Evolutionary conservation across 495 filamentous ascomycete species (phyloP).

Genomic region (Trichoderma virens): DNA sequence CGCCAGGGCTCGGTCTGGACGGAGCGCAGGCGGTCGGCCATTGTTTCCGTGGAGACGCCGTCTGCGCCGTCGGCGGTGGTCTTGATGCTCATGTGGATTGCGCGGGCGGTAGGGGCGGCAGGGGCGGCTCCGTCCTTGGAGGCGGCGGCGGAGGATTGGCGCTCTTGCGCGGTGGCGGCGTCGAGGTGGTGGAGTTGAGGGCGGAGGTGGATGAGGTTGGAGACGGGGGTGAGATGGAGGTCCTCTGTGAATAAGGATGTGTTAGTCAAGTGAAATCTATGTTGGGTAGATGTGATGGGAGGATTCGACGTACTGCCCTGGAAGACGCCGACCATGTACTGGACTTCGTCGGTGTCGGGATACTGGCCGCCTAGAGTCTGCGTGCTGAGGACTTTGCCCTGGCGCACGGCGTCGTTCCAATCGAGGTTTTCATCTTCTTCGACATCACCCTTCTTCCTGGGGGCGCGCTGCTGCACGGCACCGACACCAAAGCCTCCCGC

Average conservation of each 20-base stretch:
- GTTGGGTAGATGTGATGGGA: background rate
- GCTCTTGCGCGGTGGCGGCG: constrained; percentile 36
- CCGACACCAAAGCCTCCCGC: constrained; percentile 41
- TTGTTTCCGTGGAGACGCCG: constrained; percentile 35
- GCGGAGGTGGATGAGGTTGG: constrained; percentile 36
- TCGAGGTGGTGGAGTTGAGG: constrained; percentile 42
- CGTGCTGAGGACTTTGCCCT: constrained; percentile 34
- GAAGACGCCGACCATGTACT: constrained; percentile 43
- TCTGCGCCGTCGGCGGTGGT: constrained; percentile 30
- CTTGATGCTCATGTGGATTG: constrained; percentile 48
- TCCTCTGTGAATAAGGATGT: constrained; percentile 25
- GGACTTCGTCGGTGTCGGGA: constrained; percentile 26
- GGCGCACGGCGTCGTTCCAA: constrained; percentile 38
- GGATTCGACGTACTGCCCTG: constrained; percentile 31
- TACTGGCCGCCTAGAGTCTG: constrained; percentile 38
- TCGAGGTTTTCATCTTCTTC: constrained; percentile 25
- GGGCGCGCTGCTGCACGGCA: constrained; percentile 13
- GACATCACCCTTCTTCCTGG: constrained; percentile 17
- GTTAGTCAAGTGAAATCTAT: background rate
- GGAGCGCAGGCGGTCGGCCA: constrained; percentile 37
- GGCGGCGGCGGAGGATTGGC: constrained; percentile 21
- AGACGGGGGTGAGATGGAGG: constrained; percentile 40
- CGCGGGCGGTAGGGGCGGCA: constrained; percentile 29
- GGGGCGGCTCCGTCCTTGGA: constrained; percentile 12
- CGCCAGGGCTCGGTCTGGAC: constrained; percentile 39